phyloP scores from a whole-genome alignment of 2,329 filamentous ascomycete species.

The Xylaria sp. region DNA sequence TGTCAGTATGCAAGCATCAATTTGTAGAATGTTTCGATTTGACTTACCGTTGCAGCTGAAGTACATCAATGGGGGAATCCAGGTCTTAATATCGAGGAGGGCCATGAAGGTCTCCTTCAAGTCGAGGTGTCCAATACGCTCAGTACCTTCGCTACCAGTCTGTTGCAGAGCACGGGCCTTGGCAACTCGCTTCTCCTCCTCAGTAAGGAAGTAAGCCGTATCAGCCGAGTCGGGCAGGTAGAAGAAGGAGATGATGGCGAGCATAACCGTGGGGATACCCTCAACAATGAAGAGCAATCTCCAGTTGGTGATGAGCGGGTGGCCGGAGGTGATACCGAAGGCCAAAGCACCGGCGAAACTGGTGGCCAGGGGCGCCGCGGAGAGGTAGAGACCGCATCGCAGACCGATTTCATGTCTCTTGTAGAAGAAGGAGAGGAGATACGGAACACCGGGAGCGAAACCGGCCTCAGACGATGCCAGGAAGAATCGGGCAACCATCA shows the following conservation, averaged over 20 bases:
- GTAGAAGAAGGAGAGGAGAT: conserved; percentile 35
- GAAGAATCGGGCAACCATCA: conserved; percentile 32
- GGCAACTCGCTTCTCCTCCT: conserved; percentile 54
- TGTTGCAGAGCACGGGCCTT: conserved; percentile 48
- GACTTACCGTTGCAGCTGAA: conserved; percentile 38
- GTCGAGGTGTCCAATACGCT: conserved; percentile 42
- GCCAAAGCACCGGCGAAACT: conserved; percentile 64
- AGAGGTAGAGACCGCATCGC: conserved; percentile 33
- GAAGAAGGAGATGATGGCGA: conserved; percentile 29
- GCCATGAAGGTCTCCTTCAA: conserved; percentile 43
- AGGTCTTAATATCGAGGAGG: conserved; percentile 45
- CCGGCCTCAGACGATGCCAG: conserved; percentile 32
- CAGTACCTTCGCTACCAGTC: conserved; percentile 44
- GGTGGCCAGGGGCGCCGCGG: conserved; percentile 58
- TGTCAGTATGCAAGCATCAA: conserved; percentile 46
- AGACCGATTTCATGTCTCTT: conserved; percentile 42
- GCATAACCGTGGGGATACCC: conserved; percentile 32
- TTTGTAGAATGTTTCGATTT: conserved; percentile 33
- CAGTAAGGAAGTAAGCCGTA: conserved; percentile 48
- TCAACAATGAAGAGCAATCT: conserved; percentile 34
- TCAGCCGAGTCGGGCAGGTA: conserved; percentile 43
- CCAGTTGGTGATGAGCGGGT: conserved; percentile 46
- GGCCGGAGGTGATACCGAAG: conserved; percentile 61
- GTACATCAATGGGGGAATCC: conserved; percentile 41
- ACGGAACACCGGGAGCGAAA: conserved; percentile 32